Base-by-base conservation (phyloP, 1,139 yeast genomes). In the Saccharomyces hybrid region DNA sequence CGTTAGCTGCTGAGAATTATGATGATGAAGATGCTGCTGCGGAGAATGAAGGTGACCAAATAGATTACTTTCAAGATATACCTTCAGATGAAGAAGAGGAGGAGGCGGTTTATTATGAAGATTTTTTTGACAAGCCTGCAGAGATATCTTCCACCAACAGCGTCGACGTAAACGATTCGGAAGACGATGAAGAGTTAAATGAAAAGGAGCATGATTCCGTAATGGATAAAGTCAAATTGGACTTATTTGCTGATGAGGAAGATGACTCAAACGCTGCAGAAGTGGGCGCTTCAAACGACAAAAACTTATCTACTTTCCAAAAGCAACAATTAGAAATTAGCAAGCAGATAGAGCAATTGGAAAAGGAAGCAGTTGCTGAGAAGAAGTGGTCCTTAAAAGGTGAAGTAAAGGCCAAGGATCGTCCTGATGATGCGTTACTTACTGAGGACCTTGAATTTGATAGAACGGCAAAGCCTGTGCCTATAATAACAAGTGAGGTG, bases 321-420 rank as follows among this genome's bases (percentile, higher is more conserved):
- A 86, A 81, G 64, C 95, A 90, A 67, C 98, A 91, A 70, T 76
- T 77, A 54, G 82, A 81, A 57, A 77, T 93, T 38, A 88, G 85
- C 66, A 78, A 79, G 47, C 96, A 93, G 71, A 93, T 93, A 58
- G 80, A 80, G 44, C 78, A 80, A 62, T 76, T 90, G 53, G 99
- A 93, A 72, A 82, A 83, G 42, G 98, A 91, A 67, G 84, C 95
- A 29, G 84, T 93, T 28, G 93, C 90, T 1, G 93, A 87, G 58
- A 93, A 93, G 75, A 84, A 84, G 65, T 93, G 99, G 99, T 84
- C 96, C 7, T 79, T 91, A 79, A 86, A 84, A 67, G 99, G 99
- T 71, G 99, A 93, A 72, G 90, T 89, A 1, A 79, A 81, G 53
- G 88, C 91, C 1, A 81, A 78, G 59, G 88, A 86, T 62, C 80